A percentile compares a stretch with the other conserved stretches of the same genome.
phyloP scores from a whole-genome alignment of 768 basidiomycete species.

The Lactarius pseudohatsudake region DNA sequence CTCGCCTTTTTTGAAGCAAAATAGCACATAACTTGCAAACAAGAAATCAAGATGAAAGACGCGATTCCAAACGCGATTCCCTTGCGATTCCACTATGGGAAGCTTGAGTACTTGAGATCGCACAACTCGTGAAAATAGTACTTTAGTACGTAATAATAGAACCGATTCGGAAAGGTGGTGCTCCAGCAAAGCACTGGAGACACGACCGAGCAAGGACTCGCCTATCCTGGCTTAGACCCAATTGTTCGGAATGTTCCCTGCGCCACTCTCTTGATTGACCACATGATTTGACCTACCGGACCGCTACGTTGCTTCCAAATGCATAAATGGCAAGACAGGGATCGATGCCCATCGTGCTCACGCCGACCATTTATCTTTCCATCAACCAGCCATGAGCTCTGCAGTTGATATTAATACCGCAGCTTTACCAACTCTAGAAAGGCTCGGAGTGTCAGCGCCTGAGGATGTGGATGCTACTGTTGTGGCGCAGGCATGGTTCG shows the following conservation, averaged over 20 bases:
- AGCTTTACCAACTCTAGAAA: slow-evolving; percentile 30
- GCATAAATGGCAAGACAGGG: slow-evolving; percentile 13
- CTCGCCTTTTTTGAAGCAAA: no score
- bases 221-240: neutral
- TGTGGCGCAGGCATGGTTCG: slow-evolving; percentile 31
- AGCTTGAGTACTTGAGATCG: no score
- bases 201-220: neutral
- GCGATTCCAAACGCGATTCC: no score
- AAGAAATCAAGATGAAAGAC: neutral
- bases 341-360: neutral
- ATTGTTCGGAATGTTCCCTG: no score
- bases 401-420: slow-evolving; percentile 17
- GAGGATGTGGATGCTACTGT: slow-evolving; percentile 20
- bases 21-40: neutral
- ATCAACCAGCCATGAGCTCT: slow-evolving; percentile 8
- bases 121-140: no score
- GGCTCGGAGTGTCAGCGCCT: slow-evolving; percentile 25
- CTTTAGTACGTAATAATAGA: no score
- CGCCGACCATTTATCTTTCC: neutral
- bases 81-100: no score
- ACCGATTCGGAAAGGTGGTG: no score
- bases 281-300: neutral
- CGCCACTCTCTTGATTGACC: neutral
- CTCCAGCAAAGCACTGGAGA: no score
- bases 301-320: neutral